Evolutionary conservation across 176 grass and related monocot species (phyloP), one percentile per base, ranked within the genome.

Genomic region (Calamus simplicifolius): DNA sequence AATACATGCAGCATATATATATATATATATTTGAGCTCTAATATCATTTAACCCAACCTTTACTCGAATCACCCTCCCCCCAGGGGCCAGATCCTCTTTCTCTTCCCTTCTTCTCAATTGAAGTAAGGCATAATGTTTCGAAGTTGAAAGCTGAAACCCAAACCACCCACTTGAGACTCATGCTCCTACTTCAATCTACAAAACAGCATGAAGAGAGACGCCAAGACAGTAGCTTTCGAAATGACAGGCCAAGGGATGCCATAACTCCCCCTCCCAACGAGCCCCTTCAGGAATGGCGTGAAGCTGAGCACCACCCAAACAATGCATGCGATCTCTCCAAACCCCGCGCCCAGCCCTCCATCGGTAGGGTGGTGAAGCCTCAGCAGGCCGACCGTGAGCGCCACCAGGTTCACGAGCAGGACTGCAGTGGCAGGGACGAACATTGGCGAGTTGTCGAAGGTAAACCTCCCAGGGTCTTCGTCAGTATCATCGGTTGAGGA

Each of bases 271-370:
- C 48, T 76, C 29, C 80, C 61, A 0, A 31, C 59, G 21, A 88
- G 68, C 4, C 85, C 80, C 43, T 59, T 80, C 35, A 83, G 28
- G 48, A 88, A 83, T 1, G 85, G 80, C 75, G 35, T 77, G 58
- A 88, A 70, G 69, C 80, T 75, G 16, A 88, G 7, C 64, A 77
- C 12, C 38, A 73, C 14, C 79, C 72, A 83, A 0, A n/a, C 75
- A 18, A 70, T 68, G 26, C 62, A 82, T 10, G 25, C n/a, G 29
- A 82, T 63, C 23, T 87, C 84, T 5, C 75, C 71, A 0, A 31
- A 2, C 0, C 75, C 71, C 1, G 64, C 18, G 8, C 58, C 54
- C 2, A 8, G 2, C 1, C 4, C 19, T 28, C 61, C 21, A 0
- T 5, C 74, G 0, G 3, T 2, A 0, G 4, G 2, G 4, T 4